These are phyloP conservation scores for Pulveroboletus sp. DNA, from an alignment of 768 basidiomycete species.

Conservation along the genomic window DNA sequence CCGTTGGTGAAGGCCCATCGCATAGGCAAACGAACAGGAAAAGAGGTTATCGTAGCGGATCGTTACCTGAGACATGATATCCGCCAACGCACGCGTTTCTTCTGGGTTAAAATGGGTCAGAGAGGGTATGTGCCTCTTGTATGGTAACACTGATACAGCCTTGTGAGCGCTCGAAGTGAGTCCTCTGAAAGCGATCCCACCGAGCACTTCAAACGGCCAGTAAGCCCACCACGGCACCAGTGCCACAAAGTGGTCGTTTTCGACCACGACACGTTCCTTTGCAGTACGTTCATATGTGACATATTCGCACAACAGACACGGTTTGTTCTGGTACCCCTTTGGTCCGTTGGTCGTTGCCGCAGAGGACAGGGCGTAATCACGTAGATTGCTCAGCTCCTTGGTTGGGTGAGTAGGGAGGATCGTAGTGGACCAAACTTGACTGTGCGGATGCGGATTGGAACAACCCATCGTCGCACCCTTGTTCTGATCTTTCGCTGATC, in stretches of 20 bases:
- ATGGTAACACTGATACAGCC: slow-evolving; percentile 58
- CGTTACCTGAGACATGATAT: slow-evolving; percentile 62
- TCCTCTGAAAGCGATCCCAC: slow-evolving; percentile 34
- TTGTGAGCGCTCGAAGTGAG: slow-evolving; percentile 2
- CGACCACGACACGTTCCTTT: slow-evolving; percentile 61
- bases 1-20: slow-evolving; percentile 91
- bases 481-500: slow-evolving; percentile 47
- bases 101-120: slow-evolving; percentile 54
- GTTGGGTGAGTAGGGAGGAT: slow-evolving; percentile 67
- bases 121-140: slow-evolving; percentile 75
- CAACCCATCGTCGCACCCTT: slow-evolving; percentile 96
- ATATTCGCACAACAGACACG: slow-evolving; percentile 82
- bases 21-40: slow-evolving; percentile 87
- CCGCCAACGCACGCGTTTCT: slow-evolving; percentile 66
- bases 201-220: slow-evolving; percentile 87
- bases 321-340: slow-evolving; percentile 50
- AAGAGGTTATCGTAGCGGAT: slow-evolving; percentile 79
- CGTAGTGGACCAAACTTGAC: slow-evolving; percentile 84
- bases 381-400: slow-evolving; percentile 60
- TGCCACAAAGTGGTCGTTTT: slow-evolving; percentile 77
- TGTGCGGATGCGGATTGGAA: slow-evolving; percentile 92
- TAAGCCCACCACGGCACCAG: slow-evolving; percentile 95
- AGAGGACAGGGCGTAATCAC: slow-evolving; percentile 41
- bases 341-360: slow-evolving; percentile 44
- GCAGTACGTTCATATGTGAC: slow-evolving; percentile 59